phyloP scores from a whole-genome alignment of 2,329 filamentous ascomycete genomes.

The Arthrobotrys pseudoclavata region DNA sequence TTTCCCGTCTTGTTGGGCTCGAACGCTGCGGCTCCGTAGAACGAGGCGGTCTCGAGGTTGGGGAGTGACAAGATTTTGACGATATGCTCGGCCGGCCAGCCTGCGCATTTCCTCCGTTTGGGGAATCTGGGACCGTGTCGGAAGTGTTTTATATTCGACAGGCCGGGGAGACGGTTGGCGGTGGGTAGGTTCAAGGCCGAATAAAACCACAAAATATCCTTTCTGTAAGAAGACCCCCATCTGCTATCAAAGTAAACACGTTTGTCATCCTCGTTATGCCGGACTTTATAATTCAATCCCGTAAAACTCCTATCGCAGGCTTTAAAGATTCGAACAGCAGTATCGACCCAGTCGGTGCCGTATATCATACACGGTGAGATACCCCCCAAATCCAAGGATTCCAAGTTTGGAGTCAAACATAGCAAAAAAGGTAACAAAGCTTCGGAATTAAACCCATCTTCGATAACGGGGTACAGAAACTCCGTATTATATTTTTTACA shows the following conservation, averaged over 20 bases:
- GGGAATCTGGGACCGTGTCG: background rate
- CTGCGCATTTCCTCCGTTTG: background rate
- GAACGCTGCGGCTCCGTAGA: background rate
- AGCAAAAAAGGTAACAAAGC: slow-evolving; percentile 5
- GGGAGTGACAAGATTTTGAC: background rate
- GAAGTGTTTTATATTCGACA: slow-evolving; percentile 22
- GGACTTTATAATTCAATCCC: background rate
- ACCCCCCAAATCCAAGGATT: background rate
- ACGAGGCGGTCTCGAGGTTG: background rate
- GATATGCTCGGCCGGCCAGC: background rate
- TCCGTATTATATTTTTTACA: background rate
- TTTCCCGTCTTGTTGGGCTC: background rate
- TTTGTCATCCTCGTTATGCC: background rate
- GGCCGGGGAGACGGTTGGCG: background rate
- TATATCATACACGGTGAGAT: background rate
- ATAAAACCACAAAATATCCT: slow-evolving; percentile 1
- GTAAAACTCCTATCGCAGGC: background rate
- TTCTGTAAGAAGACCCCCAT: background rate
- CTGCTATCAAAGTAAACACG: background rate
- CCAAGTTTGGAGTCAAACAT: slow-evolving; percentile 2
- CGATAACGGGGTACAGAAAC: background rate
- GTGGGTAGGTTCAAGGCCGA: background rate
- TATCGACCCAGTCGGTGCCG: background rate
- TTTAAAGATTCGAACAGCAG: background rate
- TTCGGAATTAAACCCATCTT: slow-evolving; percentile 12